These are phyloP conservation scores for Schizosaccharomyces osmophilus DNA, from an alignment of 805 yeast species.

Conservation along the genomic window DNA sequence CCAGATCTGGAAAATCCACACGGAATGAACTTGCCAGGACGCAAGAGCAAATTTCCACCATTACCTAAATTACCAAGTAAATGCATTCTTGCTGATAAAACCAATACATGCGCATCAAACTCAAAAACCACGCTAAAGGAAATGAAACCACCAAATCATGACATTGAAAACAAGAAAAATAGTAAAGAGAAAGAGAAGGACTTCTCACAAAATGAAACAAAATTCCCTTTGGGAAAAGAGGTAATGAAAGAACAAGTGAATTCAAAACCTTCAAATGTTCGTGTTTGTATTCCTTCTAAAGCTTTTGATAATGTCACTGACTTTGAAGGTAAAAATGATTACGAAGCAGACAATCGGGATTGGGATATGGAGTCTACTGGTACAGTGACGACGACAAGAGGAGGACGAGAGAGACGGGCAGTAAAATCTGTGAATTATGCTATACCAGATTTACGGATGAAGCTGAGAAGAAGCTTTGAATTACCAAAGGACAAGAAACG, in stretches of 20 bases:
- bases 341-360: too few relatives aligned
- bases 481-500: slow-evolving; percentile 13
- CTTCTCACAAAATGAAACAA: background rate
- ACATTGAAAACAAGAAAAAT: too few relatives aligned
- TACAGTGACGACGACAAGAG: background rate
- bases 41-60: too few relatives aligned
- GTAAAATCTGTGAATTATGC: slow-evolving; percentile 31
- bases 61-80: too few relatives aligned
- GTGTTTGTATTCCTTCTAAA: background rate
- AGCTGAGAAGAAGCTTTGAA: slow-evolving; percentile 42
- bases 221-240: background rate
- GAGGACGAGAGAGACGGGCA: slow-evolving; percentile 4
- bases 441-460: slow-evolving; percentile 39
- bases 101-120: too few relatives aligned
- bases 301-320: background rate
- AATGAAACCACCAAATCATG: too few relatives aligned
- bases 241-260: background rate
- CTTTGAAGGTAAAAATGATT: background rate
- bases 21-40: too few relatives aligned
- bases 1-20: too few relatives aligned
- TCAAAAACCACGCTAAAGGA: too few relatives aligned
- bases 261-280: background rate
- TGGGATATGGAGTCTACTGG: too few relatives aligned
- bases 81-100: too few relatives aligned
- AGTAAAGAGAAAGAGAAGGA: too few relatives aligned